Percentiles rank a stretch among this genome's conserved stretches.
These are phyloP conservation scores for Glarea lozoyensis DNA, from an alignment of 495 filamentous ascomycete species.

Conservation along the genomic window DNA sequence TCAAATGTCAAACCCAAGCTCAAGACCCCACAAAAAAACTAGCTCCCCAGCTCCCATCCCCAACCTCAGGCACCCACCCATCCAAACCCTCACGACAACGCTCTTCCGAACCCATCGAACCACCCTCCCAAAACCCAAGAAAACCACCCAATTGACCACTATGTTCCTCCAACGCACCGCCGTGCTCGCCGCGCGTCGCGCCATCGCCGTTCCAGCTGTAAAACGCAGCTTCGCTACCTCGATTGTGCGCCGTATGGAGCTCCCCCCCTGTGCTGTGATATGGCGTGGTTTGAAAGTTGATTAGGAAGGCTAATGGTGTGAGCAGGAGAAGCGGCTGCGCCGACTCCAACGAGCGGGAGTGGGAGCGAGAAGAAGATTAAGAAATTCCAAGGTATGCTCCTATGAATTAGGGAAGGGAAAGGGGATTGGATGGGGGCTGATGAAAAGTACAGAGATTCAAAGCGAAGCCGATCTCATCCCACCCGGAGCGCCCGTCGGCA, in stretches of 20 bases:
- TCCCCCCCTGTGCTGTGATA: slow-evolving; percentile 44
- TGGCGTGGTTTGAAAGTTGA: slow-evolving; percentile 34
- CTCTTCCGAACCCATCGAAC: no score
- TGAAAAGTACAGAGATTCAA: slow-evolving; percentile 61
- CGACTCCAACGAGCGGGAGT: slow-evolving; percentile 7
- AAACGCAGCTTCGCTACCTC: slow-evolving; percentile 50
- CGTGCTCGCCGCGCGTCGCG: slow-evolving; percentile 61
- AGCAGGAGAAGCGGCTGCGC: slow-evolving; percentile 16
- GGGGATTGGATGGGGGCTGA: slow-evolving; percentile 3
- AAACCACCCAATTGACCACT: slow-evolving; percentile 27
- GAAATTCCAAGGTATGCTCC: slow-evolving; percentile 20
- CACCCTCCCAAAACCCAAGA: no score
- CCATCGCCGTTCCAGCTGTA: slow-evolving; percentile 49
- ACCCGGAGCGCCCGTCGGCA: slow-evolving; percentile 72
- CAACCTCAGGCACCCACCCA: no score
- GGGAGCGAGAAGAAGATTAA: slow-evolving; percentile 16
- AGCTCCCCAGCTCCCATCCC: no score
- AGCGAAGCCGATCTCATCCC: slow-evolving; percentile 69
- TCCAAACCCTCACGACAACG: no score
- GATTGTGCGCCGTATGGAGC: slow-evolving; percentile 49
- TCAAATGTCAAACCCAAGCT: no score
- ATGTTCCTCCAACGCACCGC: slow-evolving; percentile 84
- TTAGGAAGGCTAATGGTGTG: not conserved
- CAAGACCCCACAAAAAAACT: no score
- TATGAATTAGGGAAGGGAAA: not conserved